Conservation (phyloP, 345 rosid genomes). For the Punica granatum region DNA sequence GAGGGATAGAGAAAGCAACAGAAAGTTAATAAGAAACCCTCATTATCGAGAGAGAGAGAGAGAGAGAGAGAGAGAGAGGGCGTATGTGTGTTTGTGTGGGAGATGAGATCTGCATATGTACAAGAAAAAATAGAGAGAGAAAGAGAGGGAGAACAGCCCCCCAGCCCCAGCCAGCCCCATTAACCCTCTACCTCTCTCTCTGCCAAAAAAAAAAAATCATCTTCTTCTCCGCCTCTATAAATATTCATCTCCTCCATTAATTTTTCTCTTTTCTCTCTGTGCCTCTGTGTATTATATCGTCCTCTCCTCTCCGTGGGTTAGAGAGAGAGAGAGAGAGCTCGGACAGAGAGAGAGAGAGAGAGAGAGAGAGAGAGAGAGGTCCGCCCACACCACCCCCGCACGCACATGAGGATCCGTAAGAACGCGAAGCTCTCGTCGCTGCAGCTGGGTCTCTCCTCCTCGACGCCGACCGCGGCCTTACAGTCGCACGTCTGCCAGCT, state of each 20-base stretch:
- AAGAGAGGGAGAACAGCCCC: not conserved
- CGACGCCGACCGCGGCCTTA: conserved; percentile 30
- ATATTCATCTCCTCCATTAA: not conserved
- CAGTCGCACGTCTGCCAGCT: conserved; percentile 72
- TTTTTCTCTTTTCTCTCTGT: too few relatives aligned
- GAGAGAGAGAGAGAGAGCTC: too few relatives aligned
- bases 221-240: not conserved
- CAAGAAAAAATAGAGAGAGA: not conserved
- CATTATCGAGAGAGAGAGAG: not conserved
- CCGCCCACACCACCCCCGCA: not conserved
- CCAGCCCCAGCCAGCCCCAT: not conserved
- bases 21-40: conserved; percentile 1
- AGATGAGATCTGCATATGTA: not conserved
- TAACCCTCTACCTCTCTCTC: not conserved
- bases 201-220: not conserved
- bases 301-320: not conserved
- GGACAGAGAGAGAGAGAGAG: not conserved
- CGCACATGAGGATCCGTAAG: conserved; percentile 88
- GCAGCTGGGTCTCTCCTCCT: conserved; percentile 20
- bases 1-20: not conserved
- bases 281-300: too few relatives aligned
- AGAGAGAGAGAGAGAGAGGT: not conserved
- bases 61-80: too few relatives aligned
- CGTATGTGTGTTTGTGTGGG: conserved; percentile 1
- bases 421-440: conserved; percentile 55